Evolutionary conservation across 1,284 basidiomycete genomes (phyloP), one percentile per base, ranked within the genome.

Genomic region (Boletus subluridellus): DNA sequence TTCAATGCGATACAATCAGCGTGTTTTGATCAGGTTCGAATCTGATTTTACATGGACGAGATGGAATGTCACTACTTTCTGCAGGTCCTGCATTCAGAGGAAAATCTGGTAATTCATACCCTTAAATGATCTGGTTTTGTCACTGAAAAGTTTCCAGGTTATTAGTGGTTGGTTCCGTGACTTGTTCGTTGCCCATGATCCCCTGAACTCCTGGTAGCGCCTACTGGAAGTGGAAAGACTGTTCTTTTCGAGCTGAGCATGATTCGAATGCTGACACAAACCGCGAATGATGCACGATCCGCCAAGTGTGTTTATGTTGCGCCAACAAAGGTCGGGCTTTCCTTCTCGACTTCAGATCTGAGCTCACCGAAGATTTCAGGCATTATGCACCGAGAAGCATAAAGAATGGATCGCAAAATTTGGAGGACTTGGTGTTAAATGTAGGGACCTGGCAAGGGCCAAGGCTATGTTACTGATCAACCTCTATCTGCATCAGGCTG

Each of bases 141-240:
- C 21, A 57, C 57, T 65, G 54, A 64, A 58, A 17, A 34, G 7
- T 42, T 42, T 30, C 14, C 55, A 94, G 83, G 87, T 94, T 51
- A 83, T 93, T 39, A 90, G 89, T 64, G 89, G 91, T 92, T 70
- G 57, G 77, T 65, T 59, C 26, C 45, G n/a, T 51, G 37, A 51
- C 49, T 32, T 59, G 42, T 8, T 45, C 32, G 53, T 35, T 12
- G 42, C 44, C 26, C 26, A 52, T 46, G 21, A 58, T 65, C 49
- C 60, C 45, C 55, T 42, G 53, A 24, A 52, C 55, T n/a, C 51
- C 37, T 37, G 44, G 32, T 68, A 88, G 94, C 95, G 1, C 94
- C 94, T 0, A 97, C 94, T 8, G 92, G 94, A 28, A 91, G 92
- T 49, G 95, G 95, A 30, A 97, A 97, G 75, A 95, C 95, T 0